Base-by-base conservation (phyloP, 2,329 filamentous ascomycete species). In the Neopestalotiopsis sp. region DNA sequence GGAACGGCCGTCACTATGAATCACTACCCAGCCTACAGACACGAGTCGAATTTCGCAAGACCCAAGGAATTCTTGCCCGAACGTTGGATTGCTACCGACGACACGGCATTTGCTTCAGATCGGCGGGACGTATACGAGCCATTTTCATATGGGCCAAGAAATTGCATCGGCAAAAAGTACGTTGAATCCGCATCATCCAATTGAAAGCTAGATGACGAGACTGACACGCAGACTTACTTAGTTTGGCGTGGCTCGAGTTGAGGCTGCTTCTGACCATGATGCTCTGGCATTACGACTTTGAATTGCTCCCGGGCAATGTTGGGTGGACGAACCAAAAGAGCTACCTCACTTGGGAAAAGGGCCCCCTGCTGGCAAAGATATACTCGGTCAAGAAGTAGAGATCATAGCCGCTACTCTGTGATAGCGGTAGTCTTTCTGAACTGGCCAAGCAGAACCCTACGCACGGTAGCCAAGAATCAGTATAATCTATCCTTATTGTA, bases 221-320 rank as follows among this genome's bases (percentile, higher is more conserved):
- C 28, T 32, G 5, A 61, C 28, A 38, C 7, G 14, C 1, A 2
- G 5, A 58, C 5, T 65, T 71, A 78, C 5, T 65, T 71, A 78
- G 61, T 68, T 57, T 69, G 59, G 71, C 64, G 40, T 69, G 65
- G 71, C 20, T 70, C 63, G 58, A 72, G 56, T 65, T 77, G 59
- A 68, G 68, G 9, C 73, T 71, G 1, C 71, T 69, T 1, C 49
- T 78, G 9, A 67, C 73, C 2, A 77, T 75, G 67, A 17, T 76
- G 1, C n/a, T 73, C 30, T 77, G 67, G 66, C 67, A 61, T 3
- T 74, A 72, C 40, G 72, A 77, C 32, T n/a, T 75, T 9, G 67
- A 75, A n/a, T 45, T 74, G 6, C 32, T 66, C n/a, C 64, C 64
- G 9, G 45, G n/a, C 24, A 57, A 45, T 1, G 1, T 2, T 13